Conservation (phyloP, 192 early-diverging fungal species). For the Funneliformis geosporum region DNA sequence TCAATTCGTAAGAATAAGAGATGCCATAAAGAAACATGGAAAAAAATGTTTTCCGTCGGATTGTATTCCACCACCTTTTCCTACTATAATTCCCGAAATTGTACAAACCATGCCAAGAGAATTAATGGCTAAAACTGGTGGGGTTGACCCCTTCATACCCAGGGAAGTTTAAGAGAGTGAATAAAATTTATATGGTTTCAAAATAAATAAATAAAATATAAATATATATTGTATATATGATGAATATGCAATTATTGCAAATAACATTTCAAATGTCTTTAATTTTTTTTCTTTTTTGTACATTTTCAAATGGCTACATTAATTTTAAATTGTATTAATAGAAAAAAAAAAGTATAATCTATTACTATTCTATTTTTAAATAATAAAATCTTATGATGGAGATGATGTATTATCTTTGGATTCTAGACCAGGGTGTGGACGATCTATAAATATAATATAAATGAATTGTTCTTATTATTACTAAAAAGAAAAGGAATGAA, state of each 20-base stretch:
- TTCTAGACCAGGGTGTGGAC: background rate
- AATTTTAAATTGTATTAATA: background rate
- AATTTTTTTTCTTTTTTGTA: too few relatives aligned
- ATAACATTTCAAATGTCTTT: background rate
- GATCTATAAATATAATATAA: background rate
- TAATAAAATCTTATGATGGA: background rate
- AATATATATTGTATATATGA: background rate
- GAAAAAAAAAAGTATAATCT: background rate
- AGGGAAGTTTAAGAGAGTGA: conserved; percentile 48
- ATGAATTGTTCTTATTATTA: background rate
- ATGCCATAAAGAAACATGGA: conserved; percentile 78
- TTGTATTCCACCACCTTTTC: conserved; percentile 65
- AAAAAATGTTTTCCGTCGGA: conserved; percentile 66
- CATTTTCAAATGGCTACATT: too few relatives aligned
- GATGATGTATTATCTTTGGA: background rate
- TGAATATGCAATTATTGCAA: background rate
- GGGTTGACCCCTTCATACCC: conserved; percentile 49
- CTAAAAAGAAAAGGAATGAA: too few relatives aligned
- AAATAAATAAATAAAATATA: background rate
- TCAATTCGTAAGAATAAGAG: conserved; percentile 81
- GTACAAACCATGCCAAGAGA: conserved; percentile 51
- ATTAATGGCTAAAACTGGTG: conserved; percentile 49
- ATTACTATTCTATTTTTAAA: background rate
- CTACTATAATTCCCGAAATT: conserved; percentile 59
- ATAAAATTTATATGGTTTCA: too few relatives aligned